Evolutionary conservation across 345 rosid species (phyloP).

Genomic region (Nephelium lappaceum): DNA sequence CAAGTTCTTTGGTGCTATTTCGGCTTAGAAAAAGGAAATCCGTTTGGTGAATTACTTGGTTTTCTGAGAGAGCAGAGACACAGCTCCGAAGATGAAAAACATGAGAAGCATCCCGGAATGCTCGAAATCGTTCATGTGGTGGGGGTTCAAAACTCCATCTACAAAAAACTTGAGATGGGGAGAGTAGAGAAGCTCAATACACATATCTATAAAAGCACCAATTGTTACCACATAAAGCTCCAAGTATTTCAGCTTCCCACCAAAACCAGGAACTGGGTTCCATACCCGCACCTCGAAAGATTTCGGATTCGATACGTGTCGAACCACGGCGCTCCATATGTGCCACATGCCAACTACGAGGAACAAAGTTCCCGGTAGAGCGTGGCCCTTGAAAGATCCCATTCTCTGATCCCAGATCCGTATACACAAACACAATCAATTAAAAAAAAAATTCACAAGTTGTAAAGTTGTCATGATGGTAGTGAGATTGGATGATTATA

Average conservation of each 20-base stretch:
- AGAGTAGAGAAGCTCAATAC: slow-evolving; percentile 87
- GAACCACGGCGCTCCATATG: slow-evolving; percentile 68
- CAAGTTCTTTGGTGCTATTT: too few species aligned
- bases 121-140: slow-evolving; percentile 93
- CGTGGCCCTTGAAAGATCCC: slow-evolving; percentile 99
- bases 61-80: slow-evolving; percentile 70
- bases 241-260: slow-evolving; percentile 72
- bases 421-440: too few species aligned
- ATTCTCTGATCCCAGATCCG: slow-evolving; percentile 30
- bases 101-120: slow-evolving; percentile 97
- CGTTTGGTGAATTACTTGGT: slow-evolving; percentile 49
- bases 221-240: slow-evolving; percentile 78
- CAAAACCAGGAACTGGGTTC: slow-evolving; percentile 83
- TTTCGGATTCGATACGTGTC: slow-evolving; percentile 63
- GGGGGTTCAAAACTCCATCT: slow-evolving; percentile 76
- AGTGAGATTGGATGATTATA: too few species aligned
- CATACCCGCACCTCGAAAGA: slow-evolving; percentile 77
- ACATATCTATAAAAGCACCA: slow-evolving; percentile 81
- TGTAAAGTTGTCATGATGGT: too few species aligned
- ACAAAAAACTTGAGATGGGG: slow-evolving; percentile 88
- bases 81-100: slow-evolving; percentile 81
- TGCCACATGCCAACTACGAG: slow-evolving; percentile 85
- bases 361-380: slow-evolving; percentile 82
- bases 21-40: too few species aligned
- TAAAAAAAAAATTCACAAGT: too few species aligned